Evolutionary conservation across 1,284 basidiomycete genomes (phyloP).

Genomic region (Sutorius eximius): DNA sequence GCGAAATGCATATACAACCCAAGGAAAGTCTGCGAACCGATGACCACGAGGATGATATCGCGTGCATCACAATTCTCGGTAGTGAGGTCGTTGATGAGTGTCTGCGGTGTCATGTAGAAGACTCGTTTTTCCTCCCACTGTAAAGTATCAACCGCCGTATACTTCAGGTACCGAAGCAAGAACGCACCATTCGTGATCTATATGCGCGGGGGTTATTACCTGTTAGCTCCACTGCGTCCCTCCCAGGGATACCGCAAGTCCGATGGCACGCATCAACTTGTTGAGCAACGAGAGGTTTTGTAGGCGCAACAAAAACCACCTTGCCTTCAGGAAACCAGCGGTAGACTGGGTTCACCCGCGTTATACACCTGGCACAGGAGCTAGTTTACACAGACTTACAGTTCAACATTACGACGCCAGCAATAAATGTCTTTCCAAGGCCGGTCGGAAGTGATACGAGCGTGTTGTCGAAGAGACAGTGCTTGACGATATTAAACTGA

Average conservation of each 20-base stretch:
- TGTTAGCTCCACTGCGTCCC: constrained; percentile 85
- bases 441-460: constrained; percentile 96
- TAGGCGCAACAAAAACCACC: constrained; percentile 94
- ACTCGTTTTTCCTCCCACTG: constrained; percentile 87
- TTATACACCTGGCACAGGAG: constrained; percentile 7
- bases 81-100: constrained; percentile 85
- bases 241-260: constrained; percentile 91
- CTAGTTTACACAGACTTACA: constrained; percentile 49
- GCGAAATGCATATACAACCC: constrained; percentile 1
- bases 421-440: constrained; percentile 97
- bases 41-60: constrained; percentile 80
- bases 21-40: constrained; percentile 50
- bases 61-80: constrained; percentile 73
- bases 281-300: constrained; percentile 93
- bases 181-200: constrained; percentile 64
- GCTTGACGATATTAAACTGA: constrained; percentile 91
- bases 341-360: constrained; percentile 56
- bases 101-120: constrained; percentile 99
- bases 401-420: constrained; percentile 94
- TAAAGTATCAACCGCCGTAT: background rate
- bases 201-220: constrained; percentile 59
- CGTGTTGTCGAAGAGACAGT: constrained; percentile 90
- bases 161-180: background rate
- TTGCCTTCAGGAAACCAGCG: constrained; percentile 94
- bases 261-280: constrained; percentile 93